Evolutionary conservation across 768 basidiomycete species (phyloP), one percentile per base, ranked within the genome.

Genomic region (Podaxis rugospora): DNA sequence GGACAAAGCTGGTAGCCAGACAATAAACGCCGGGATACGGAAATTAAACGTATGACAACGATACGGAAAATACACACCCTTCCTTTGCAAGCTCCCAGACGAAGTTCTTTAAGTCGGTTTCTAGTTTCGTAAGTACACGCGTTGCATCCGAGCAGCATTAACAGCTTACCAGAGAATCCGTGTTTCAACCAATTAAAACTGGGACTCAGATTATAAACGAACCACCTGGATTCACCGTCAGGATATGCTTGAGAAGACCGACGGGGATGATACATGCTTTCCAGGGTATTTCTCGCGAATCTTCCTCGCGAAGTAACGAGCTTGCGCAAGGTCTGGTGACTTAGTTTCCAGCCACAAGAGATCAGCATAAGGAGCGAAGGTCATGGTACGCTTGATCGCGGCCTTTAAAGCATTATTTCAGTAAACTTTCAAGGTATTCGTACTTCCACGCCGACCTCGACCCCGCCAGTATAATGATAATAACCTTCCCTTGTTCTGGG

Each of bases 281-380:
- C 80, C 85, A 42, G 93, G 92, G 68, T 83, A 83, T 68, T 80
- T 79, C 64, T 83, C 83, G 56, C 89, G 78, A 66, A 95, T 90
- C 68, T 83, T 83, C 49, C 88, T 76, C 2, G 94, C 88, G 72
- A 95, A 93, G 35, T 79, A 82, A 36, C 84, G 80, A 2, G 94
- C 94, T 69, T 93, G 85, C 60, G 86, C 80, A 23, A 96, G 78
- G 69, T 93, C 83, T 7, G 95, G 94, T n/a, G 81, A 80, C 67
- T 92, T 94, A 1, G 95, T 97, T 77, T 96, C 95, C 47, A 95
- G 81, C 95, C 94, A 97, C 49, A 95, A 77, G 66, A 95, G 81
- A 72, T 97, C 94, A 13, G 93, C 88, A 66, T 93, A 90, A 18
- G 92, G 91, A 0, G 93, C 90, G 68, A 87, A 97, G 21, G 84